A percentile compares a stretch with the other conserved stretches of the same genome.
Conservation (phyloP, 345 rosid genomes). For the Euphorbia peplus region DNA sequence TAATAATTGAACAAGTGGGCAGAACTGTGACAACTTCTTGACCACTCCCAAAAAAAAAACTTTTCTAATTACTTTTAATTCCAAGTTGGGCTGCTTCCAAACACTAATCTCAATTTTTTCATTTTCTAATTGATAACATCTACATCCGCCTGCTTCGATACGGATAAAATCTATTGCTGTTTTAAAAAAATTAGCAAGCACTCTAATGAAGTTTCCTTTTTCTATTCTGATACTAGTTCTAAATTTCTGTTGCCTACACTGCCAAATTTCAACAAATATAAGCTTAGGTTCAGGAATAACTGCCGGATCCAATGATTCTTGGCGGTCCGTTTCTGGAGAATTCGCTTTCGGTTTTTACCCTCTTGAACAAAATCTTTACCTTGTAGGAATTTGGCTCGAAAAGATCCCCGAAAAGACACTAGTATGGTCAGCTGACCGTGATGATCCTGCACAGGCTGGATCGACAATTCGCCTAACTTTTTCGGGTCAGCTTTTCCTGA, state of each 20-base stretch:
- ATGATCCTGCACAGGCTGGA: conserved; percentile 23
- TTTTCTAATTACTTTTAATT: no score
- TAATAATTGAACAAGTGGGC: no score
- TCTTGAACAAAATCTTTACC: conserved; percentile 15
- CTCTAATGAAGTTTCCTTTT: not conserved
- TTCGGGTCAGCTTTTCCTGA: conserved; percentile 22
- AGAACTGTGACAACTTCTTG: no score
- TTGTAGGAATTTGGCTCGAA: conserved; percentile 25
- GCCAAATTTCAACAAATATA: conserved; percentile 17
- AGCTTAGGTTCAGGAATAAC: conserved; percentile 16
- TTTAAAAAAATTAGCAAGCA: not conserved
- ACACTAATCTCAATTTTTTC: no score
- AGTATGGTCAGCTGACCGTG: conserved; percentile 26
- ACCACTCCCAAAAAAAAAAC: no score
- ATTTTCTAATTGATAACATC: no score
- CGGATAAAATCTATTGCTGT: no score
- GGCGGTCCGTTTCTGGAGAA: conserved; percentile 29
- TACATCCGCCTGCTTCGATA: no score
- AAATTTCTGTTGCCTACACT: conserved; percentile 4
- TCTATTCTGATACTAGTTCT: conserved; percentile 9
- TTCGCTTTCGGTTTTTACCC: conserved; percentile 27
- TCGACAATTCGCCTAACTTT: conserved; percentile 17
- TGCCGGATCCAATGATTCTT: conserved; percentile 20
- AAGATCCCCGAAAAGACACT: conserved; percentile 19
- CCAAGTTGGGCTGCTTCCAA: not conserved